Base-by-base conservation (phyloP, 495 filamentous ascomycete species). In the Thermothielavioides terrestris region DNA sequence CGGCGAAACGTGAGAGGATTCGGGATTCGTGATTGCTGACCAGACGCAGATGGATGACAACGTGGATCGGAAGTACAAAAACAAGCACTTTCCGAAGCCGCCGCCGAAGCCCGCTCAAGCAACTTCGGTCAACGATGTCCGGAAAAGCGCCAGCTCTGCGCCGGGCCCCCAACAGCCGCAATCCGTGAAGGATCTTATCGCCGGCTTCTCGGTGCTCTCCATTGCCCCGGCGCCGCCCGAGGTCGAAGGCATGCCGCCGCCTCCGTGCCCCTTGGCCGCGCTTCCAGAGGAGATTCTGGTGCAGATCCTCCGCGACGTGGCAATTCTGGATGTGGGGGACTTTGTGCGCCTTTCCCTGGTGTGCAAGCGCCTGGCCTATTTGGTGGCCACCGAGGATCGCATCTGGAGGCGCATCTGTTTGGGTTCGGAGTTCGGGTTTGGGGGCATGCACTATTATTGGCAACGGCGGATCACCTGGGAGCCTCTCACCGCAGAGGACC, bases 351-450 rank as follows among this genome's bases (percentile, higher is more conserved):
- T 89, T 43, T 72, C 88, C 0, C 77, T 82, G 35, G 91, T 95
- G 0, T 96, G 92, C 70, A 91, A 87, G 61, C 77, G 84, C 4
- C 70, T 98, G 23, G 88, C 92, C 32, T 95, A 83, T 61, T 75
- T 95, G 23, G 87, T 94, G 17, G 65, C 78, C 1, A 86, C 84
- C 40, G 90, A 97, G 59, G 86, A 96, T 50, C 73, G 75, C n/a
- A 86, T 95, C 55, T 98, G 92, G 92, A 84, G 79, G 54, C 80
- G 82, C 34, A 62, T 96, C 6, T 88, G 85, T 50, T 63, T 83
- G 22, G 80, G 79, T 1, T 50, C 57, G 9, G 78, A 90, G 62
- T 81, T 87, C 56, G 90, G 89, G 25, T 87, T 97, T 66, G 77
- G 63, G 20, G 77, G 79, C 18, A 95, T 96, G 88, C 84, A 88